Percentiles rank a stretch among this genome's conserved stretches.
Evolutionary conservation across 495 filamentous ascomycete genomes (phyloP).

Genomic region (Delitschia confertaspora): DNA sequence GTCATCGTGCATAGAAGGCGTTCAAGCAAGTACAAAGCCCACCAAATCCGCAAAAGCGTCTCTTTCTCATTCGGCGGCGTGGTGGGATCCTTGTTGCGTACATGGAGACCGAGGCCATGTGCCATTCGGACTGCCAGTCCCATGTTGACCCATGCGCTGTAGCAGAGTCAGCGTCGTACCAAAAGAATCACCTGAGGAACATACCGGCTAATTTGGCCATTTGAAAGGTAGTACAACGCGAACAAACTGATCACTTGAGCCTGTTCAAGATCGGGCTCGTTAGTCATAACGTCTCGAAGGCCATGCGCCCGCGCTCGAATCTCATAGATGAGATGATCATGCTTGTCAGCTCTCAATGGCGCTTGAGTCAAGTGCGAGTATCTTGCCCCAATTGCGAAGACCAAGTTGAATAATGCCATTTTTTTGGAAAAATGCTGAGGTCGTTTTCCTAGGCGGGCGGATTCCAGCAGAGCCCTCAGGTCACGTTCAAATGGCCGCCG

Average conservation of each 20-base stretch:
- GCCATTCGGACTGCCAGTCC: slow-evolving; percentile 51
- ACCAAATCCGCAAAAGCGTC: slow-evolving; percentile 52
- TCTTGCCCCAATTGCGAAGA: slow-evolving; percentile 51
- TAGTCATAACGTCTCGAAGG: slow-evolving; percentile 44
- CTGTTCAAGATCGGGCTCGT: slow-evolving; percentile 48
- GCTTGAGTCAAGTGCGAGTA: slow-evolving; percentile 41
- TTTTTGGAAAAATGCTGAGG: slow-evolving; percentile 31
- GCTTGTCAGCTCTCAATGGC: slow-evolving; percentile 39
- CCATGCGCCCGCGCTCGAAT: slow-evolving; percentile 44
- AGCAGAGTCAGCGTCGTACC: background rate
- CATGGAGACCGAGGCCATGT: slow-evolving; percentile 49
- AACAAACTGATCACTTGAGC: slow-evolving; percentile 50
- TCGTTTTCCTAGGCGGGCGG: background rate
- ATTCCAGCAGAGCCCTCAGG: slow-evolving; percentile 30
- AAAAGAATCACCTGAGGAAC: slow-evolving; percentile 2
- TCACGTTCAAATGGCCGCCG: slow-evolving; percentile 45
- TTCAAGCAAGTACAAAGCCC: slow-evolving; percentile 51
- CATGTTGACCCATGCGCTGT: slow-evolving; percentile 51
- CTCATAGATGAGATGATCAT: slow-evolving; percentile 48
- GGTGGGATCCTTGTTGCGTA: slow-evolving; percentile 44
- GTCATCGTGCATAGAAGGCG: slow-evolving; percentile 50
- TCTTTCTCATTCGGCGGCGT: slow-evolving; percentile 47
- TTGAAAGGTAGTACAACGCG: slow-evolving; percentile 50
- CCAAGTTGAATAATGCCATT: slow-evolving; percentile 53
- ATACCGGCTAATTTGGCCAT: slow-evolving; percentile 52